Evolutionary conservation across 331 rosid species (phyloP).

Genomic region (Telfairia occidentalis): DNA sequence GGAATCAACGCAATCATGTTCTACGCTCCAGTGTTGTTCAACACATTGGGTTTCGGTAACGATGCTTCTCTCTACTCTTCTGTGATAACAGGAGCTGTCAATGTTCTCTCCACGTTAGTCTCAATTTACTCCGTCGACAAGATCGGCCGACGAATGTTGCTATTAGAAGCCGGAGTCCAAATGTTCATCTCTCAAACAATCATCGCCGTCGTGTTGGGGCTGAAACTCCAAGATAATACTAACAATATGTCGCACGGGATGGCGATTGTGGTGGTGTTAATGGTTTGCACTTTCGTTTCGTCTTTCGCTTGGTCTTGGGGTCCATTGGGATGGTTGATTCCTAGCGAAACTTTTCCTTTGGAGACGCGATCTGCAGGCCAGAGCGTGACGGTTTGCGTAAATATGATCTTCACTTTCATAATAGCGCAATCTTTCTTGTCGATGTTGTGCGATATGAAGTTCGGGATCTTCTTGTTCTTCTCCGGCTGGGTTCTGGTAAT

Average conservation of each 20-base stretch:
- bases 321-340: slow-evolving; percentile 67
- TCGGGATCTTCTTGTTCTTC: slow-evolving; percentile 64
- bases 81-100: slow-evolving; percentile 65
- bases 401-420: slow-evolving; percentile 54
- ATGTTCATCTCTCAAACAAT: slow-evolving; percentile 56
- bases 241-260: no score
- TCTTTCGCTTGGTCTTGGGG: slow-evolving; percentile 87
- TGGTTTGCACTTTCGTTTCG: slow-evolving; percentile 56
- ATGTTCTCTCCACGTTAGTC: slow-evolving; percentile 48
- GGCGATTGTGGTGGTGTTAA: no score
- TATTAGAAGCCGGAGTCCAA: slow-evolving; percentile 64
- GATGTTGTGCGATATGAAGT: slow-evolving; percentile 55
- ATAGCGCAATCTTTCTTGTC: slow-evolving; percentile 56
- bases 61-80: slow-evolving; percentile 62
- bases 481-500: slow-evolving; percentile 46
- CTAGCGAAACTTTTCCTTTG: slow-evolving; percentile 58
- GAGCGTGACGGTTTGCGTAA: slow-evolving; percentile 48
- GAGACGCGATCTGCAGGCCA: slow-evolving; percentile 63
- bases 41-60: slow-evolving; percentile 36
- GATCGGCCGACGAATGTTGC: slow-evolving; percentile 46
- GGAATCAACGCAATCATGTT: slow-evolving; percentile 76
- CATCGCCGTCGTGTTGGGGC: slow-evolving; percentile 36
- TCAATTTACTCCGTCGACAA: slow-evolving; percentile 59
- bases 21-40: slow-evolving; percentile 59
- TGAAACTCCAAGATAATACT: no score